Conservation (phyloP, 345 rosid species). For the Bruguiera parviflora region DNA sequence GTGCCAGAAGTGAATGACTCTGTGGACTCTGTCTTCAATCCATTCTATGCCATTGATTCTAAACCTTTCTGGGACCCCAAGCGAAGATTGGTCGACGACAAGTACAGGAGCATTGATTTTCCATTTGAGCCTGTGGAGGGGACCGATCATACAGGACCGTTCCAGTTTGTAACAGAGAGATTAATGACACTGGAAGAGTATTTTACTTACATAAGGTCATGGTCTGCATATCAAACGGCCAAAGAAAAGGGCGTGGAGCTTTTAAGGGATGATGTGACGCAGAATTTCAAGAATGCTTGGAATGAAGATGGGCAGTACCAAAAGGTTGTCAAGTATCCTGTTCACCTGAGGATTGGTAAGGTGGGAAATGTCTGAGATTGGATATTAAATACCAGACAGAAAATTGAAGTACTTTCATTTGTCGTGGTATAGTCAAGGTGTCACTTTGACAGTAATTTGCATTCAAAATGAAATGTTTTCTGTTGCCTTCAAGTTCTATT, state of each 20-base stretch:
- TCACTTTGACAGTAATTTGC: too few relatives aligned
- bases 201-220: constrained; percentile 54
- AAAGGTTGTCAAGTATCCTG: constrained; percentile 52
- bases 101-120: constrained; percentile 50
- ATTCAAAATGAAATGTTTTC: too few relatives aligned
- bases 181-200: constrained; percentile 53
- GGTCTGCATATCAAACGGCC: constrained; percentile 73
- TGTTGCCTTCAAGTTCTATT: too few relatives aligned
- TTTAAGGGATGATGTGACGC: constrained; percentile 34
- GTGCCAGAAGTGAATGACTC: constrained; percentile 46
- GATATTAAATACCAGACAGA: background rate
- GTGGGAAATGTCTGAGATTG: constrained; percentile 27
- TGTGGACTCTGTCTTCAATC: constrained; percentile 47
- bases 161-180: constrained; percentile 47
- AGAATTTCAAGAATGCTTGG: constrained; percentile 53
- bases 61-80: constrained; percentile 54
- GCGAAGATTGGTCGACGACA: constrained; percentile 56
- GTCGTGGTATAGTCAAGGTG: background rate
- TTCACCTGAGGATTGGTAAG: constrained; percentile 63
- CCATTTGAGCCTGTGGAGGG: constrained; percentile 68
- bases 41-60: constrained; percentile 41
- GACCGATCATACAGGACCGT: constrained; percentile 46
- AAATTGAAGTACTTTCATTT: background rate
- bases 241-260: constrained; percentile 61
- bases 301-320: constrained; percentile 32